Evolutionary conservation across 305 asterid species (phyloP), one percentile per base, ranked within the genome.

Genomic region (Nicotiana rustica): DNA sequence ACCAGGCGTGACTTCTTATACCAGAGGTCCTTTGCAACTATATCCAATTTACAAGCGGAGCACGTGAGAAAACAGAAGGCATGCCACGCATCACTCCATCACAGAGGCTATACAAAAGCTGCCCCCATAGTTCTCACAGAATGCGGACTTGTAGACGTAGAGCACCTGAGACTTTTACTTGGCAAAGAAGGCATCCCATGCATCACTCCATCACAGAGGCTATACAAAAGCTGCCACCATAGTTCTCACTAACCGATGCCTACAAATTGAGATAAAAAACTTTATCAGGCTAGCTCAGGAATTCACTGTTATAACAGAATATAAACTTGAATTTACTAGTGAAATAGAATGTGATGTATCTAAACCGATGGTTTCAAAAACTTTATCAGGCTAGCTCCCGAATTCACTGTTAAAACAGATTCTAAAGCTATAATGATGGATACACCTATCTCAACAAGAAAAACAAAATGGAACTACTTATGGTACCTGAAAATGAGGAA

Each of bases 401-500:
- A 7, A 41, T 41, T 41, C 49, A 41, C 49, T 41, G 47, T 38
- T 38, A 38, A 6, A 38, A 38, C 47, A 7, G 2, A 41, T 41
- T 41, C 12, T 41, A 41, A 65, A 67, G 35, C 36, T 18, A 35
- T 71, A n/a, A 59, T 49, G 65, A 35, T 33, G 38, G 41, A 18
- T 49, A 36, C 49, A 49, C 35, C 41, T 25, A 80, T 49, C 47
- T 66, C 56, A 49, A 65, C 44, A 79, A 21, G 77, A 77, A 25
- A 25, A 25, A 49, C 60, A 62, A 80, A 29, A 79, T 68, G 68
- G 31, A 83, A 88, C 70, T 61, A 84, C 85, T 79, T 29, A 36
- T 44, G 62, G 52, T 80, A 88, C 99, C 99, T 96, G 99, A 87
- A 96, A 87, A 83, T 87, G 91, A 86, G 97, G 96, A 84, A 94